Percentiles rank a stretch among this genome's conserved stretches.
phyloP scores from a whole-genome alignment of 148 eudicot species.

The Hydrangea macrophylla region DNA sequence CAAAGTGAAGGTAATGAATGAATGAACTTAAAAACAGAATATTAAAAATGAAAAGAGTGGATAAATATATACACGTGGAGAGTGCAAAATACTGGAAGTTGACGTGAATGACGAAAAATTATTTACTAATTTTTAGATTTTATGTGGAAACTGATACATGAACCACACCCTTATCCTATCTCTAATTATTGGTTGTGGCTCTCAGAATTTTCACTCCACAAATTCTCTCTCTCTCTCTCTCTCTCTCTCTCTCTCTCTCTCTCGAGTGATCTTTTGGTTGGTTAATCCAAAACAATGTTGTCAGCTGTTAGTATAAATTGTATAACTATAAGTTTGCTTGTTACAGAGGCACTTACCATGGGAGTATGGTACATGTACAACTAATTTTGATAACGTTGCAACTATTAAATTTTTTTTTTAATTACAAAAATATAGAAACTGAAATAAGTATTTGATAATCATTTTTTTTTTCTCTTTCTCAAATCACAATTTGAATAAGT shows the following conservation, averaged over 20 bases:
- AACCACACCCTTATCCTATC: slow-evolving; percentile 10
- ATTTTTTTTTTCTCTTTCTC: too few relatives aligned
- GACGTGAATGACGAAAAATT: background rate
- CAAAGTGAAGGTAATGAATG: background rate
- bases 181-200: slow-evolving; percentile 3
- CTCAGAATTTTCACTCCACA: background rate
- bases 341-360: too few relatives aligned
- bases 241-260: background rate
- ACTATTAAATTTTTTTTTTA: too few relatives aligned
- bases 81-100: background rate
- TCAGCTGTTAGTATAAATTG: too few relatives aligned
- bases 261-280: too few relatives aligned
- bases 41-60: background rate
- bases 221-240: background rate
- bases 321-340: too few relatives aligned
- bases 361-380: too few relatives aligned
- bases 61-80: background rate
- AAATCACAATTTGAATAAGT: too few relatives aligned
- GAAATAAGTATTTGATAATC: too few relatives aligned
- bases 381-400: too few relatives aligned
- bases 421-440: too few relatives aligned
- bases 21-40: background rate
- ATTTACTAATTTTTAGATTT: background rate
- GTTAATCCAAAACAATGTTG: too few relatives aligned
- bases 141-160: slow-evolving; percentile 10